Percentiles rank a stretch among this genome's conserved stretches.
Conservation (phyloP, 140 eudicot genomes). For the Cichorium intybus region DNA sequence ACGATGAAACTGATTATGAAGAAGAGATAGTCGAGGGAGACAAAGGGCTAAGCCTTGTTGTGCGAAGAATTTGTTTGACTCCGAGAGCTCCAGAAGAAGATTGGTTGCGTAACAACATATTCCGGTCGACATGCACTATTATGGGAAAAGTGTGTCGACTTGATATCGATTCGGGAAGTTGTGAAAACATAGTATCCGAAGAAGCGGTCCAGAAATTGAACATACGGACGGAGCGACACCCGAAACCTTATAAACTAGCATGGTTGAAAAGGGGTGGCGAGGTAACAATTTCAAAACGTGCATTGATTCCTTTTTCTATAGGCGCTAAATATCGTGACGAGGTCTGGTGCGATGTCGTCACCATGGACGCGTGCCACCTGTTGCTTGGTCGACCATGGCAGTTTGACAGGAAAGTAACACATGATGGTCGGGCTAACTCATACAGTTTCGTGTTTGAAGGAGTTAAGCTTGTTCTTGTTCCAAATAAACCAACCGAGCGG, state of each 20-base stretch:
- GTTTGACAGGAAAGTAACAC: background rate
- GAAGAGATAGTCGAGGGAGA: too few species aligned
- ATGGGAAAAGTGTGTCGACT: background rate
- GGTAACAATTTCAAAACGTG: background rate
- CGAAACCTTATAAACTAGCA: background rate
- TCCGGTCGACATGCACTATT: background rate
- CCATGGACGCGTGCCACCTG: slow-evolving; percentile 5
- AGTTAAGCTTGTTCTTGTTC: background rate
- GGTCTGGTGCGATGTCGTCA: background rate
- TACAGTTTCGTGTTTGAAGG: background rate
- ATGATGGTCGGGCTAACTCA: background rate
- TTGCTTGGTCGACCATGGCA: background rate
- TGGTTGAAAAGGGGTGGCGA: background rate
- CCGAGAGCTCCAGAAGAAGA: background rate
- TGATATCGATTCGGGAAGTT: background rate
- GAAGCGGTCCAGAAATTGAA: background rate
- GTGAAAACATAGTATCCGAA: background rate
- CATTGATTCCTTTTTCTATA: background rate
- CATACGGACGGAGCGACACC: background rate
- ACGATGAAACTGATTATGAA: too few species aligned
- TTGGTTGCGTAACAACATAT: background rate
- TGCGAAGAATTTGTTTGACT: too few species aligned
- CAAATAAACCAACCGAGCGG: background rate
- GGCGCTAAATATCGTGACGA: background rate
- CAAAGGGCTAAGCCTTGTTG: too few species aligned